A percentile compares a stretch with the other conserved stretches of the same genome.
phyloP scores from a whole-genome alignment of 306 rosid genomes.

The Cotoneaster glaucophyllus region DNA sequence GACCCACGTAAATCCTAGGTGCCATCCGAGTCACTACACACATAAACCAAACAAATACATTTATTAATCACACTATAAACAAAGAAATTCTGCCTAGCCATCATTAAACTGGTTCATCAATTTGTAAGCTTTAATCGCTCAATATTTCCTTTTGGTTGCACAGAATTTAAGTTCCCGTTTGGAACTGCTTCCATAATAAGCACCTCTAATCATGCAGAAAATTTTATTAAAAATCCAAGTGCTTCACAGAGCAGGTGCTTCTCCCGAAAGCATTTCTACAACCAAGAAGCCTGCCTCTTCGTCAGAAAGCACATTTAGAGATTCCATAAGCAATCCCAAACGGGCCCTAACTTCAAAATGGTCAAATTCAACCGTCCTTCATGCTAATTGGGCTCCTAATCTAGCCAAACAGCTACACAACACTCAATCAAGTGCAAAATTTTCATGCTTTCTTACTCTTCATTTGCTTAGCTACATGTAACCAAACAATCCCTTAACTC shows the following conservation, averaged over 20 bases:
- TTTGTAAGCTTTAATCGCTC: background rate
- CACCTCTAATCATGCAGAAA: background rate
- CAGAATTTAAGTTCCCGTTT: background rate
- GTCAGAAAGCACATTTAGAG: background rate
- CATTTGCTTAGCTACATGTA: background rate
- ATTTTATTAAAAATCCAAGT: background rate
- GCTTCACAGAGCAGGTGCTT: background rate
- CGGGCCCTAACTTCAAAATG: background rate
- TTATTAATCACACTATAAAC: conserved; percentile 10
- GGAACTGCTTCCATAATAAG: background rate
- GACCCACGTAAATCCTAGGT: conserved; percentile 77
- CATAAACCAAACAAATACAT: conserved; percentile 20
- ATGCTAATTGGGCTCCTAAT: background rate
- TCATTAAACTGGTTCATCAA: background rate
- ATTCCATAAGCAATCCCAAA: background rate
- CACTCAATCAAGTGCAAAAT: background rate
- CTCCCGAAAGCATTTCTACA: background rate
- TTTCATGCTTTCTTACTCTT: background rate
- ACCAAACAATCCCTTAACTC: background rate
- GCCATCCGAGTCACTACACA: conserved; percentile 45
- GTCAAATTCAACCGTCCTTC: background rate
- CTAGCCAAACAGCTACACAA: background rate
- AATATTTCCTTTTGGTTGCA: background rate
- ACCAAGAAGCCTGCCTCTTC: background rate
- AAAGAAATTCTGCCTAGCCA: conserved; percentile 5